Base-by-base conservation (phyloP, 805 yeast species). In the Suhomyces canberraensis region DNA sequence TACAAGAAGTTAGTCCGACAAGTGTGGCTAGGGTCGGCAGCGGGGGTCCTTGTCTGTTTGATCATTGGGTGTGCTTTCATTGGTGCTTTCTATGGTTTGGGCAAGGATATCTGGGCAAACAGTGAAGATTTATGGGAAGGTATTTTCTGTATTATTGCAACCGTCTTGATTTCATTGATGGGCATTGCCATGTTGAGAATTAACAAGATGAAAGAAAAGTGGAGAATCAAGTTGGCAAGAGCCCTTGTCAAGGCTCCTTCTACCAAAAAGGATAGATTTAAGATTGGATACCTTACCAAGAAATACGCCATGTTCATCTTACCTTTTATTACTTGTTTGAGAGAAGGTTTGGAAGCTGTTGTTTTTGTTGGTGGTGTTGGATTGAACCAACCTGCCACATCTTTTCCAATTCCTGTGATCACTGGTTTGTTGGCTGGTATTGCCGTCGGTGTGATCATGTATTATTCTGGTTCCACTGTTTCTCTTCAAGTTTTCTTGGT, bases 81-180 rank as follows among this genome's bases (percentile, higher is more conserved):
- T 59, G 98, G 95, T 62, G 89, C 88, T 16, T 91, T 87, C 69
- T 91, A 91, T 61, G 66, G 84, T 25, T 71, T 84, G 34, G 81
- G 83, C 46, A 76, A 76, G 36, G 95, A 91, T 75, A 76, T 91
- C 46, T 91, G 96, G 85, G 73, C 91, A 34, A 57, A 61, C 9
- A 79, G 95, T 15, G 98, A 91, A 61, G 97, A 91, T 60, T 62
- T 91, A 40, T 91, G 98, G 98, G 98, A 91, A 75, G 98, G 97
- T 70, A 72, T 87, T 40, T 89, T 91, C 60, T 86, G 95, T 65
- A 67, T 91, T 48, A 80, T 91, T 60, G 98, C 98, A 2, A 78
- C 95, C 0, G 67, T 86, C 31, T 78, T 91, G 78, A 91, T 91
- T 56, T 78, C 96, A 9, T 51, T 84, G 51, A 90, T 91, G 97